phyloP scores from a whole-genome alignment of 2,329 filamentous ascomycete species.

The Penicillium sp. region DNA sequence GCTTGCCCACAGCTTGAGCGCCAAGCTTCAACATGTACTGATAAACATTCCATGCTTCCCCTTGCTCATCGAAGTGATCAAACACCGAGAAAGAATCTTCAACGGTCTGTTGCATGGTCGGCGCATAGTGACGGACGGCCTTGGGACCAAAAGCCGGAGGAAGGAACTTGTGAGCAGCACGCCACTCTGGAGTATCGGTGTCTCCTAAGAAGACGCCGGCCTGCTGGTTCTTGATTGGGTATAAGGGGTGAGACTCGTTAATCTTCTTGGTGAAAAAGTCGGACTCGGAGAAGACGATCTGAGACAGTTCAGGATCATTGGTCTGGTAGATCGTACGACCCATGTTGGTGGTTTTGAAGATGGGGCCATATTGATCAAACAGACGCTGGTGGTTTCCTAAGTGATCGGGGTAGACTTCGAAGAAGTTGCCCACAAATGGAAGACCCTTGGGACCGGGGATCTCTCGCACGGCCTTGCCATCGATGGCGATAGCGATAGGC shows the following conservation, averaged over 20 bases:
- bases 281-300: slow-evolving; percentile 50
- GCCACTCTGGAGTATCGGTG: slow-evolving; percentile 34
- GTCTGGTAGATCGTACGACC: slow-evolving; percentile 53
- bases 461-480: slow-evolving; percentile 16
- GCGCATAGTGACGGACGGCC: slow-evolving; percentile 48
- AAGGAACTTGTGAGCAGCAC: slow-evolving; percentile 58
- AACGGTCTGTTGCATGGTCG: slow-evolving; percentile 58
- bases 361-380: slow-evolving; percentile 54
- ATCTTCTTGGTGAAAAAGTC: slow-evolving; percentile 58
- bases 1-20: slow-evolving; percentile 46
- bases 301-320: slow-evolving; percentile 51
- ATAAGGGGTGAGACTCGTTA: slow-evolving; percentile 33
- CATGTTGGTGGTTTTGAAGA: slow-evolving; percentile 56
- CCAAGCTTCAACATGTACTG: slow-evolving; percentile 53
- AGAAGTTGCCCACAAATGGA: slow-evolving; percentile 53
- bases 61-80: slow-evolving; percentile 50
- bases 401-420: slow-evolving; percentile 59
- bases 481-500: slow-evolving; percentile 16
- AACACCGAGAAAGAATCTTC: slow-evolving; percentile 53
- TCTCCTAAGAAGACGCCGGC: slow-evolving; percentile 37
- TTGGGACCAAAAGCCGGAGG: slow-evolving; percentile 21
- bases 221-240: slow-evolving; percentile 23
- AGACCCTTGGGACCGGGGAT: slow-evolving; percentile 18
- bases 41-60: slow-evolving; percentile 50
- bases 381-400: slow-evolving; percentile 58